Conservation (phyloP, 2,329 filamentous ascomycete genomes). For the Arthroderma sp. region DNA sequence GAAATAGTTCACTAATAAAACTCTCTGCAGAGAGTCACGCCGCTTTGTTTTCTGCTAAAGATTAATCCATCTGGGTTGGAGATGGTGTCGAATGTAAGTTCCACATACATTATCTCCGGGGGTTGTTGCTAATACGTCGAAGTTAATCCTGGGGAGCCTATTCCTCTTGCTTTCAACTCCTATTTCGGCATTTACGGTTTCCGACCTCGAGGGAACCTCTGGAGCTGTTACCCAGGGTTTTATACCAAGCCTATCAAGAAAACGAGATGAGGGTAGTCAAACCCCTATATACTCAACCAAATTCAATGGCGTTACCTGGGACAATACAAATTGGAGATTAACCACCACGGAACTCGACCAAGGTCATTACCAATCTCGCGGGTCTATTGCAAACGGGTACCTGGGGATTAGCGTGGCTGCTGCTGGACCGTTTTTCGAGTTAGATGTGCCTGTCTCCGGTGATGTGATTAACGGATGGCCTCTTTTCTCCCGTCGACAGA, state of each 20-base stretch:
- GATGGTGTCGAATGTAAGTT: slow-evolving; percentile 5
- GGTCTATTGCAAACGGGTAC: slow-evolving; percentile 51
- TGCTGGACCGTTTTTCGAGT: slow-evolving; percentile 51
- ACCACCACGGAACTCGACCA: slow-evolving; percentile 41
- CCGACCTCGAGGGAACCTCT: slow-evolving; percentile 3
- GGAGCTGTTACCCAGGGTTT: slow-evolving; percentile 6
- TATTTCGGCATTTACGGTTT: neutral
- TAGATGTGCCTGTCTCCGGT: slow-evolving; percentile 37
- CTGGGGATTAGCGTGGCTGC: slow-evolving; percentile 51
- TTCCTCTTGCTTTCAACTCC: slow-evolving; percentile 3
- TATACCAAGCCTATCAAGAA: neutral
- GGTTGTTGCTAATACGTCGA: neutral
- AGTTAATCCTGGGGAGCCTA: slow-evolving; percentile 1
- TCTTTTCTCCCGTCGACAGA: slow-evolving; percentile 48
- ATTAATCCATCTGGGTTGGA: too few relatives aligned
- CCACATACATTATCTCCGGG: neutral
- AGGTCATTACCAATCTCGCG: slow-evolving; percentile 48
- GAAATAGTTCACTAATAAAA: too few relatives aligned
- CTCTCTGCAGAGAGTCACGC: too few relatives aligned
- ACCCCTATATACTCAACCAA: slow-evolving; percentile 32
- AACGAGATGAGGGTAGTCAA: neutral
- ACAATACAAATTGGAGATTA: slow-evolving; percentile 45
- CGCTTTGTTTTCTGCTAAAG: too few relatives aligned
- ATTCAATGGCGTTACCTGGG: slow-evolving; percentile 44
- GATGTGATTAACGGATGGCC: slow-evolving; percentile 55